phyloP scores from a whole-genome alignment of 164 flowering plant species.

The Liquidambar formosana region DNA sequence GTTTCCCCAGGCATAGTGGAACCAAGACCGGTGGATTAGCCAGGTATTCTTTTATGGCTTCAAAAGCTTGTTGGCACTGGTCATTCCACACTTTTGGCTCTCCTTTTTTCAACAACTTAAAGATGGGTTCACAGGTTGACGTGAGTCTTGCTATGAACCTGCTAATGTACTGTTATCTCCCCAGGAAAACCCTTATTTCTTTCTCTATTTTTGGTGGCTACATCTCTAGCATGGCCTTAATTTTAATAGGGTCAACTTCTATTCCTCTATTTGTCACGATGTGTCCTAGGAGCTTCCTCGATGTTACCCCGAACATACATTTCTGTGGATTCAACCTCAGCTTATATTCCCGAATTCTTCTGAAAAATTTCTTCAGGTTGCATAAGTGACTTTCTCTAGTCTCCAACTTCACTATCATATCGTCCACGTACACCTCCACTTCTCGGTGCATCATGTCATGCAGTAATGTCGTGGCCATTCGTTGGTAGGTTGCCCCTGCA shows the following conservation, averaged over 20 bases:
- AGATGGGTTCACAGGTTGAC: background rate
- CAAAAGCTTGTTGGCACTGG: background rate
- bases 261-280: background rate
- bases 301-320: background rate
- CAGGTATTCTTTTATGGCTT: too few relatives aligned
- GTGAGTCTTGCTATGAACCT: background rate
- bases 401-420: background rate
- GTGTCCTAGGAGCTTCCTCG: background rate
- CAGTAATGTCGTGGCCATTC: background rate
- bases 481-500: constrained; percentile 5
- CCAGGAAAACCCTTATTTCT: background rate
- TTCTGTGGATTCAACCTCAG: background rate
- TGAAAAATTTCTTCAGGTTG: too few relatives aligned
- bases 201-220: background rate
- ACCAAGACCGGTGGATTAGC: background rate
- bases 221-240: background rate
- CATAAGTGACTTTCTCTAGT: too few relatives aligned
- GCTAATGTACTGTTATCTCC: background rate
- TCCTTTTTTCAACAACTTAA: too few relatives aligned
- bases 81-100: too few relatives aligned
- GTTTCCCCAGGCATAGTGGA: background rate
- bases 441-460: constrained; percentile 7
- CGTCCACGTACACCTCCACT: constrained; percentile 6
- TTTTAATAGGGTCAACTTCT: background rate
- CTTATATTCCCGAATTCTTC: background rate